Conservation (phyloP, 169 alveolate genomes). For the Eimeria praecox region DNA sequence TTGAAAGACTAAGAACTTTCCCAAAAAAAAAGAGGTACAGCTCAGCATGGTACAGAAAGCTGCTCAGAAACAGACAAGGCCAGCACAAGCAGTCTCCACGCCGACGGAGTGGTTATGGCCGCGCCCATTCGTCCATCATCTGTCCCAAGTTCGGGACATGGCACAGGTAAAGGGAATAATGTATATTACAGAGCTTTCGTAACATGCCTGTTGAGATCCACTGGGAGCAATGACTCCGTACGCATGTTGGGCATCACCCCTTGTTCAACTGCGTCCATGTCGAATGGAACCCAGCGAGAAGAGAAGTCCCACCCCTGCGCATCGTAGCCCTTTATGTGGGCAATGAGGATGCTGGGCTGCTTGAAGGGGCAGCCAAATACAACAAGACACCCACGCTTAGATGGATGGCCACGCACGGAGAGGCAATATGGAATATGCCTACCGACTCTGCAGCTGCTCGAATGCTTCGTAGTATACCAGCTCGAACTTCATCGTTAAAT, state of each 20-base stretch:
- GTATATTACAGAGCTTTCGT: not conserved
- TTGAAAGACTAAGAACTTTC: not conserved
- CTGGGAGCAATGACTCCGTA: constrained; percentile 41
- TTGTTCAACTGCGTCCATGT: not conserved
- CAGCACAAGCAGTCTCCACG: not conserved
- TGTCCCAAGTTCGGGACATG: not conserved
- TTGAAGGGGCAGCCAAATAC: not conserved
- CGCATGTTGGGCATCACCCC: constrained; percentile 34
- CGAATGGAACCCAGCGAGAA: constrained; percentile 61
- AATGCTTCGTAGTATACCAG: constrained; percentile 12
- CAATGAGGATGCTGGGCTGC: not conserved
- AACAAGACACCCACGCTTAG: too few relatives aligned
- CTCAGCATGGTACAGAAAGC: constrained; percentile 47
- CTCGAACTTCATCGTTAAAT: not conserved
- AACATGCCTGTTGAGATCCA: constrained; percentile 62
- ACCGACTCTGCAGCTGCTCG: constrained; percentile 74
- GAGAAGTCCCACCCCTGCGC: constrained; percentile 69
- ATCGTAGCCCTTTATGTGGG: not conserved
- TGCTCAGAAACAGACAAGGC: constrained; percentile 15
- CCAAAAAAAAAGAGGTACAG: constrained; percentile 40
- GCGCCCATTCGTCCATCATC: not conserved
- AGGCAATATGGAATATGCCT: not conserved
- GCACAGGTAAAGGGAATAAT: not conserved
- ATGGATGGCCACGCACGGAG: not conserved
- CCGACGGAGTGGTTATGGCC: not conserved